These are phyloP conservation scores for Daldinia caldariorum DNA, from an alignment of 495 filamentous ascomycete genomes.

Conservation along the genomic window DNA sequence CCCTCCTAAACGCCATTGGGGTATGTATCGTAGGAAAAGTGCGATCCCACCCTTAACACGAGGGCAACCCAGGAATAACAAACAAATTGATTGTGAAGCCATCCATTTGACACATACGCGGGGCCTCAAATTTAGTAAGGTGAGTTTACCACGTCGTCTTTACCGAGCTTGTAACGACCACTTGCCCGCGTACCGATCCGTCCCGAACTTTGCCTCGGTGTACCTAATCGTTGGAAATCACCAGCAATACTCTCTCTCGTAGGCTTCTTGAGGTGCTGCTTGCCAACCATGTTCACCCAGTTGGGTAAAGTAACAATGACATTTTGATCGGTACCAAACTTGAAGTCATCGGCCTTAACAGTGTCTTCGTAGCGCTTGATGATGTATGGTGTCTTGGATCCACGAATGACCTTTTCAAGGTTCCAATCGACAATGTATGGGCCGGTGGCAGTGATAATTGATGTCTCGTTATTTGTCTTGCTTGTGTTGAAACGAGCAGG, in stretches of 20 bases:
- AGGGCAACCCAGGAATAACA: slow-evolving; percentile 11
- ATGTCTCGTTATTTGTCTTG: slow-evolving; percentile 79
- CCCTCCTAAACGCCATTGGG: slow-evolving; percentile 32
- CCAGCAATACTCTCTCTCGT: slow-evolving; percentile 87
- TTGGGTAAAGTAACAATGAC: slow-evolving; percentile 97
- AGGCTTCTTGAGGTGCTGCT: slow-evolving; percentile 82
- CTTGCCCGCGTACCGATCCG: slow-evolving; percentile 62
- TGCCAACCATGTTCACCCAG: slow-evolving; percentile 96
- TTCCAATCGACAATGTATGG: slow-evolving; percentile 98
- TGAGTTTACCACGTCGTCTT: slow-evolving; percentile 84
- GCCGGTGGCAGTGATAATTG: slow-evolving; percentile 96
- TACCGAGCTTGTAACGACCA: slow-evolving; percentile 67
- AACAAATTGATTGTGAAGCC: slow-evolving; percentile 10
- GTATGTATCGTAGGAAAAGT: slow-evolving; percentile 39
- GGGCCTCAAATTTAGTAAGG: slow-evolving; percentile 66
- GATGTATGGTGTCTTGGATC: slow-evolving; percentile 85
- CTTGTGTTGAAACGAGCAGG: slow-evolving; percentile 94
- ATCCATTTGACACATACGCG: not conserved
- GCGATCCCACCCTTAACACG: slow-evolving; percentile 11
- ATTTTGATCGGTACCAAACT: slow-evolving; percentile 95
- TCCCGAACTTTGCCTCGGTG: slow-evolving; percentile 57
- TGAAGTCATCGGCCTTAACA: slow-evolving; percentile 99
- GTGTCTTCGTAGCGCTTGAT: slow-evolving; percentile 97
- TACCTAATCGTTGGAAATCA: slow-evolving; percentile 61
- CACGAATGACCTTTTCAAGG: slow-evolving; percentile 82